These are phyloP conservation scores for Aspergillus pseudoviridinutans DNA, from an alignment of 2,329 filamentous ascomycete genomes.

Conservation along the genomic window DNA sequence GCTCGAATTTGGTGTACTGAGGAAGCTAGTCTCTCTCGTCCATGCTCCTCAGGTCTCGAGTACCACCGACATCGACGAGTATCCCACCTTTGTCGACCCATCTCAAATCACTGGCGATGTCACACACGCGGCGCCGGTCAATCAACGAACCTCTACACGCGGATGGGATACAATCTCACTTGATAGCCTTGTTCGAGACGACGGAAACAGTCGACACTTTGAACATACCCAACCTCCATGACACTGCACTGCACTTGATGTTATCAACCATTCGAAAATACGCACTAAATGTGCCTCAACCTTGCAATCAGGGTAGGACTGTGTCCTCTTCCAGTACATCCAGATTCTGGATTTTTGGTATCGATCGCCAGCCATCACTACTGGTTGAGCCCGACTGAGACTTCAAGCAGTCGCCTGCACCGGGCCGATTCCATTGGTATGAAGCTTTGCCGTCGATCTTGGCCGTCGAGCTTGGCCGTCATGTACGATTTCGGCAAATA, in stretches of 20 bases:
- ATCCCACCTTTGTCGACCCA: constrained; percentile 41
- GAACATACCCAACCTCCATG: constrained; percentile 16
- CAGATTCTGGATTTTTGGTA: not conserved
- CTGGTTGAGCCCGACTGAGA: not conserved
- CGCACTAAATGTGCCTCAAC: not conserved
- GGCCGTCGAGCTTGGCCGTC: too few relatives aligned
- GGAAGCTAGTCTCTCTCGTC: constrained; percentile 42
- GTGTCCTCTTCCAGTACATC: not conserved
- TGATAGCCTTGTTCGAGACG: constrained; percentile 26
- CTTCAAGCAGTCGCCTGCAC: not conserved
- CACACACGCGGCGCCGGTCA: constrained; percentile 29
- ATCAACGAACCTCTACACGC: constrained; percentile 8
- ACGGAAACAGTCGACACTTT: constrained; percentile 19
- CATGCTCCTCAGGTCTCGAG: constrained; percentile 28
- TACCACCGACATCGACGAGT: constrained; percentile 31
- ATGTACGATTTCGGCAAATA: not conserved
- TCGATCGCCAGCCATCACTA: not conserved
- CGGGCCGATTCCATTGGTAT: not conserved
- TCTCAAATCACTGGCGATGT: constrained; percentile 36
- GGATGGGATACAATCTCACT: constrained; percentile 25
- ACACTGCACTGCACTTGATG: not conserved
- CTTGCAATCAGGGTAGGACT: not conserved
- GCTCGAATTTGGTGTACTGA: constrained; percentile 46
- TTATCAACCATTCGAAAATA: not conserved
- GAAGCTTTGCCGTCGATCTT: not conserved